These are phyloP conservation scores for Eucalyptus marginata DNA, from an alignment of 345 rosid species.

Conservation along the genomic window DNA sequence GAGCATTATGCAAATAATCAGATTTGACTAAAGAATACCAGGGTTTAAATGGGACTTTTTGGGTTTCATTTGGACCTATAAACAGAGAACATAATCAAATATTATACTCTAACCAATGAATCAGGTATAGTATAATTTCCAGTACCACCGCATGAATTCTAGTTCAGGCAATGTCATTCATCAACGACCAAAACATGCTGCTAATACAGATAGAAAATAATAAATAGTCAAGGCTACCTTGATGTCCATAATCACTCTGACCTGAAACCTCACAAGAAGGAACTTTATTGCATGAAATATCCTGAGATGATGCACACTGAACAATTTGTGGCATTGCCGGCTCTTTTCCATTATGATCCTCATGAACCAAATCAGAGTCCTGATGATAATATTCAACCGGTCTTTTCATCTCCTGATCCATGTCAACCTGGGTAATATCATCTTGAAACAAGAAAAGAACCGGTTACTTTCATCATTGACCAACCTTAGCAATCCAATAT, in stretches of 20 bases:
- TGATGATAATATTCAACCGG: conserved; percentile 2
- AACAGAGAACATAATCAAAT: background rate
- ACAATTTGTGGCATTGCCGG: background rate
- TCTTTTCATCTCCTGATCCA: conserved; percentile 15
- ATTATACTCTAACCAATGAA: background rate
- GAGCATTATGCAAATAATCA: background rate
- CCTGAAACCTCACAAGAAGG: background rate
- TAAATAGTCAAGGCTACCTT: background rate
- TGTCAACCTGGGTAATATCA: conserved; percentile 49
- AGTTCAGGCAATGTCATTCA: background rate
- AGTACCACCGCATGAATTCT: background rate
- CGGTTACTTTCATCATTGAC: background rate
- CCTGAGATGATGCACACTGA: background rate
- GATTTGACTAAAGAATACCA: background rate
- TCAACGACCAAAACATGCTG: background rate
- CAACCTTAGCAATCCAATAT: background rate
- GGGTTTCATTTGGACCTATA: background rate
- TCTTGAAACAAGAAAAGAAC: conserved; percentile 15
- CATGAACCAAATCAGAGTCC: conserved; percentile 1
- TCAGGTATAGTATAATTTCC: background rate
- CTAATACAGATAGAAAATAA: background rate
- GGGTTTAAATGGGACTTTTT: background rate
- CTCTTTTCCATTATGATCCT: conserved; percentile 4
- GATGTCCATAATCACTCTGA: conserved; percentile 16
- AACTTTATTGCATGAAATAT: background rate